Evolutionary conservation across 768 basidiomycete genomes (phyloP).

Genomic region (Brasilioporus rufonigricans): DNA sequence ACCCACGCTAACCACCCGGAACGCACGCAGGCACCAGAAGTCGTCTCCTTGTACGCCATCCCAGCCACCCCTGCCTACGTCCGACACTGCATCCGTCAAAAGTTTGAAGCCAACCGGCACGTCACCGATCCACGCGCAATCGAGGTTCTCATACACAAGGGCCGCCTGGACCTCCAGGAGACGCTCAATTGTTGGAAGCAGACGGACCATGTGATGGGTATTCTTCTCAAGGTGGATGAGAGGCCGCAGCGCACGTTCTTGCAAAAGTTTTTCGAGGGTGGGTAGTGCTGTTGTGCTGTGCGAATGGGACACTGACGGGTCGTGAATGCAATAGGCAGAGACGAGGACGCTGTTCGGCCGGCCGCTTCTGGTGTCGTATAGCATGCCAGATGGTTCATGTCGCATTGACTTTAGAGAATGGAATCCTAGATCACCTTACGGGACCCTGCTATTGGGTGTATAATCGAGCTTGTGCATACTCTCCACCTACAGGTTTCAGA

Average conservation of each 20-base stretch:
- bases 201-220: conserved; percentile 73
- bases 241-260: conserved; percentile 60
- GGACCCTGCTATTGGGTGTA: background rate
- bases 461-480: background rate
- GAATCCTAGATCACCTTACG: conserved; percentile 1
- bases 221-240: conserved; percentile 51
- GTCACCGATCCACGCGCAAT: conserved; percentile 80
- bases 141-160: conserved; percentile 84
- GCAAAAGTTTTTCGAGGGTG: conserved; percentile 84
- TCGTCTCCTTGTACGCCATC: conserved; percentile 78
- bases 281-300: conserved; percentile 12
- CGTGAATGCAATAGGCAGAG: conserved; percentile 50
- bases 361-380: conserved; percentile 52
- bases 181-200: conserved; percentile 94
- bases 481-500: background rate
- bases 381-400: background rate
- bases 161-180: conserved; percentile 88
- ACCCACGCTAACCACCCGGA: background rate
- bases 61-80: conserved; percentile 75
- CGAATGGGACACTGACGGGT: background rate
- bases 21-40: conserved; percentile 80
- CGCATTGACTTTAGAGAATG: conserved; percentile 2
- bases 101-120: conserved; percentile 83
- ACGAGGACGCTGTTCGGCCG: conserved; percentile 69
- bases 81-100: conserved; percentile 77